A percentile compares a stretch with the other conserved stretches of the same genome.
These are phyloP conservation scores for Globisporangium solare DNA, from an alignment of 352 stramenopile species.

Conservation along the genomic window DNA sequence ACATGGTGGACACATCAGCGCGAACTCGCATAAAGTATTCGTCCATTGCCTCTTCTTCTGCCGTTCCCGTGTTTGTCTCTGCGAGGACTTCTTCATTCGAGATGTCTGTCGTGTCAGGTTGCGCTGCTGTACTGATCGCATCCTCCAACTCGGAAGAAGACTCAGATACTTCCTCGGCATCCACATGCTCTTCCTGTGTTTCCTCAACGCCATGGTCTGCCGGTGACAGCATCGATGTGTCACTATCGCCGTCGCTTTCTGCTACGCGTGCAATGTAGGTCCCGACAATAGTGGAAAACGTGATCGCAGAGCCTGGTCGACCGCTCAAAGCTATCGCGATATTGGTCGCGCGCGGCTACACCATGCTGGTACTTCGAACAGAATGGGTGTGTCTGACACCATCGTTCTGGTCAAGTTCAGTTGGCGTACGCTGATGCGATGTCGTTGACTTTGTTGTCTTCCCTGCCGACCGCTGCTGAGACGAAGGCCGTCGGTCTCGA, in stretches of 20 bases:
- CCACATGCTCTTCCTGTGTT: too few species aligned
- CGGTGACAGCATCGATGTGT: not conserved
- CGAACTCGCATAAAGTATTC: constrained; percentile 3
- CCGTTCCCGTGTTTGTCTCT: too few species aligned
- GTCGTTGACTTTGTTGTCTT: not conserved
- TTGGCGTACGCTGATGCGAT: not conserved
- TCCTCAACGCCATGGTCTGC: not conserved
- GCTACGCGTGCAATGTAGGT: not conserved
- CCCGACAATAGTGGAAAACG: too few species aligned
- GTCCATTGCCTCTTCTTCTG: constrained; percentile 3
- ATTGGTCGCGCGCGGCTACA: not conserved
- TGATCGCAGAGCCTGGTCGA: not conserved
- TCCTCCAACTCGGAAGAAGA: too few species aligned
- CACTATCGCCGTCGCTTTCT: not conserved
- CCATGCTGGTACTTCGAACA: not conserved
- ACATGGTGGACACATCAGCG: not conserved
- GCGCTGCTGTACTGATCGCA: too few species aligned
- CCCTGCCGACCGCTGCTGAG: not conserved
- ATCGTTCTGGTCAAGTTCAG: not conserved
- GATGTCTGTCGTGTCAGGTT: too few species aligned
- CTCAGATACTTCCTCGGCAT: too few species aligned
- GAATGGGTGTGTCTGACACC: not conserved
- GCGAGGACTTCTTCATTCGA: too few species aligned
- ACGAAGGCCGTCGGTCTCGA: constrained; percentile 14
- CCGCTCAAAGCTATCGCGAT: not conserved